These are phyloP conservation scores for Pascua guehoae DNA, from an alignment of 1,284 basidiomycete species.

Conservation along the genomic window DNA sequence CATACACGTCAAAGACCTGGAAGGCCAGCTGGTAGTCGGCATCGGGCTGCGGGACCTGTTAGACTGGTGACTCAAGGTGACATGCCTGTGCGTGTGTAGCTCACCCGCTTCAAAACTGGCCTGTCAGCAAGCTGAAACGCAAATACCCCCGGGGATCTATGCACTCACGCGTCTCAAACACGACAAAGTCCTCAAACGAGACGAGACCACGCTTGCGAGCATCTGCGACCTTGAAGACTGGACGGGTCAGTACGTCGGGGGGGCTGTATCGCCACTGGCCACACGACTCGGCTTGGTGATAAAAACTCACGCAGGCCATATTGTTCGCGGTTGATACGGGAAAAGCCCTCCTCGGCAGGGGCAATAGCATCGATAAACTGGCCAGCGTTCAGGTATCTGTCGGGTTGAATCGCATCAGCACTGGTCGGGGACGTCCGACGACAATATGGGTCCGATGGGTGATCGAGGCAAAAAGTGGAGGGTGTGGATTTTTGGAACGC, in stretches of 20 bases:
- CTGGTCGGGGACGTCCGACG: too few relatives aligned
- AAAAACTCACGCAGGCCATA: conserved; percentile 61
- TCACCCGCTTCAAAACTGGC: conserved; percentile 42
- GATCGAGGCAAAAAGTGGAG: too few relatives aligned
- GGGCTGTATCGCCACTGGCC: neutral
- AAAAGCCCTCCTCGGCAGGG: conserved; percentile 68
- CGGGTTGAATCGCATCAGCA: too few relatives aligned
- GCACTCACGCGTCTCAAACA: conserved; percentile 70
- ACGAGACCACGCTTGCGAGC: conserved; percentile 69
- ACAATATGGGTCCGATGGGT: too few relatives aligned
- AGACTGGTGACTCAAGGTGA: neutral
- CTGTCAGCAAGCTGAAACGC: conserved; percentile 3
- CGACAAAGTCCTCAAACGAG: conserved; percentile 89
- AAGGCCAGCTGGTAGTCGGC: conserved; percentile 96
- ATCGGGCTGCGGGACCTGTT: conserved; percentile 60
- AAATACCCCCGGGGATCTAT: neutral
- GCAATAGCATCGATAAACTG: conserved; percentile 91
- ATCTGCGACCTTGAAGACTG: conserved; percentile 85
- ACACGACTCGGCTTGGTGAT: neutral
- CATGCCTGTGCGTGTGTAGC: neutral
- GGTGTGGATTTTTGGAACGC: too few relatives aligned
- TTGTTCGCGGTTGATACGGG: conserved; percentile 77
- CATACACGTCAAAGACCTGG: conserved; percentile 90
- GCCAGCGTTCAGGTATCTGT: conserved; percentile 70
- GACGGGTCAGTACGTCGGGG: conserved; percentile 17